Evolutionary conservation across 805 yeast genomes (phyloP).

Genomic region (Scheffersomyces spartinae): DNA sequence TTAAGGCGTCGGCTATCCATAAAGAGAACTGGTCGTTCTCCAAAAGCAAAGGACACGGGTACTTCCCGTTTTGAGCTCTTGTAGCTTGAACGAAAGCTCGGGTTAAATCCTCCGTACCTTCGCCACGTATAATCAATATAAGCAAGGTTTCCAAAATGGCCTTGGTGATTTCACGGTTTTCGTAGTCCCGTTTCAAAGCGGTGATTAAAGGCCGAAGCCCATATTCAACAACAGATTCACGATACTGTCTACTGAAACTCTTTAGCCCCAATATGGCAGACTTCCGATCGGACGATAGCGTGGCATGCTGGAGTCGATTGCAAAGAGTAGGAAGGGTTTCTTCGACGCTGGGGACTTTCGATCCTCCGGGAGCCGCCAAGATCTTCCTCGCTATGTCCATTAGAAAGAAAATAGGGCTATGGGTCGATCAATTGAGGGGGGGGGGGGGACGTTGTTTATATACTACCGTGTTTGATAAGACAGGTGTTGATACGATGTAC

Average conservation of each 20-base stretch:
- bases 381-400: constrained; percentile 1
- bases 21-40: constrained; percentile 77
- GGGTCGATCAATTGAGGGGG: too few relatives aligned
- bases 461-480: too few relatives aligned
- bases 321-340: constrained; percentile 84
- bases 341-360: constrained; percentile 38
- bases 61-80: constrained; percentile 62
- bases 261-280: constrained; percentile 87
- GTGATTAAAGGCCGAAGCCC: constrained; percentile 67
- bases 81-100: constrained; percentile 68
- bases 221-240: constrained; percentile 84
- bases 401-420: neutral
- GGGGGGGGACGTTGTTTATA: too few relatives aligned
- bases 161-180: constrained; percentile 62
- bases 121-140: constrained; percentile 67
- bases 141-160: constrained; percentile 80
- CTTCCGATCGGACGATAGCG: constrained; percentile 70
- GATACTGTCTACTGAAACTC: constrained; percentile 75
- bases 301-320: constrained; percentile 77
- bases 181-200: constrained; percentile 51
- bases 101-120: constrained; percentile 50
- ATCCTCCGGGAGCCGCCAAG: constrained; percentile 9
- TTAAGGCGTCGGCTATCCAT: constrained; percentile 92
- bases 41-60: constrained; percentile 59
- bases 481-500: too few relatives aligned